A percentile compares a stretch with the other conserved stretches of the same genome.
phyloP scores from a whole-genome alignment of 192 early-diverging fungal genomes.

The Linderina pennispora region DNA sequence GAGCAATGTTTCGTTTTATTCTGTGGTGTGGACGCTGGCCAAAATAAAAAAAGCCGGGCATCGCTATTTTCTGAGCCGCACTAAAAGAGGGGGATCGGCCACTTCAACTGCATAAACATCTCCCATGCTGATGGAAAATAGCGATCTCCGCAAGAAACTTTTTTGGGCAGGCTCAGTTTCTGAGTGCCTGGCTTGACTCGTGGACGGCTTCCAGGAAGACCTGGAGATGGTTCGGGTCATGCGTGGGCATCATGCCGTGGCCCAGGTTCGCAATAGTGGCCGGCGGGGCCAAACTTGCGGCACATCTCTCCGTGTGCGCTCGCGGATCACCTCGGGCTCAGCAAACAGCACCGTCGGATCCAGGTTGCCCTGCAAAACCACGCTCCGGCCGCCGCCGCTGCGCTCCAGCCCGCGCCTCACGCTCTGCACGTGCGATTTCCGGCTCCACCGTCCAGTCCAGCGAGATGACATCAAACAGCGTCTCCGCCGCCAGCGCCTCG shows the following conservation, averaged over 20 bases:
- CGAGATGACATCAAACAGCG: slow-evolving; percentile 80
- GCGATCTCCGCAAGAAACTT: no score
- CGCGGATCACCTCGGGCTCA: slow-evolving; percentile 63
- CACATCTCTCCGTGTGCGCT: slow-evolving; percentile 75
- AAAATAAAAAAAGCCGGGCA: no score
- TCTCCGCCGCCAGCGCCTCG: slow-evolving; percentile 54
- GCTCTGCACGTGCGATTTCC: slow-evolving; percentile 17
- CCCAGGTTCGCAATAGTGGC: slow-evolving; percentile 95
- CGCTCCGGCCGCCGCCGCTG: neutral
- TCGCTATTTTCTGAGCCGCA: no score
- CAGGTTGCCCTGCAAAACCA: slow-evolving; percentile 88
- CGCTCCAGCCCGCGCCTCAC: no score
- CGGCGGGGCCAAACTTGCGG: slow-evolving; percentile 61
- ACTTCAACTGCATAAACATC: no score
- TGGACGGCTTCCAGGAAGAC: slow-evolving; percentile 69
- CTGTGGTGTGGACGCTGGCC: no score
- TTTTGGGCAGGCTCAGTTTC: no score
- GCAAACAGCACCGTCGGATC: slow-evolving; percentile 85
- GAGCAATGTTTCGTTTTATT: no score
- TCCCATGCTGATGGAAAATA: no score
- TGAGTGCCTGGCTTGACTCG: slow-evolving; percentile 33
- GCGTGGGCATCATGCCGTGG: slow-evolving; percentile 90
- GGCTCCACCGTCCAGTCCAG: slow-evolving; percentile 90
- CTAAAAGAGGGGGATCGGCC: no score
- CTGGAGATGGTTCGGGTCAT: slow-evolving; percentile 63